Percentiles rank a stretch among this genome's conserved stretches.
These are phyloP conservation scores for Acanthamoeba polyphaga DNA, from an alignment of 208 protist genomes.

Conservation along the genomic window DNA sequence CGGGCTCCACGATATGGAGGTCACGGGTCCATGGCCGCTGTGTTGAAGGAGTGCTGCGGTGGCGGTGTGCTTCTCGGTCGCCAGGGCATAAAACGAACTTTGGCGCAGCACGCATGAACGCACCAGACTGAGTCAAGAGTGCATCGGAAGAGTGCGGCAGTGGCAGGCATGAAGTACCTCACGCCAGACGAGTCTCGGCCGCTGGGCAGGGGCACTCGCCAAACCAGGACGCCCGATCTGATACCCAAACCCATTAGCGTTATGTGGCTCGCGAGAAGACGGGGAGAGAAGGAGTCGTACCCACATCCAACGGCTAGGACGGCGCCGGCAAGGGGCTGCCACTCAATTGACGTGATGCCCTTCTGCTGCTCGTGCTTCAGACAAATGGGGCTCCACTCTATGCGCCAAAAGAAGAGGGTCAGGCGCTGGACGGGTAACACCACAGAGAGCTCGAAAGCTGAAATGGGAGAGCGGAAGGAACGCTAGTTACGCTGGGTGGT, in stretches of 20 bases:
- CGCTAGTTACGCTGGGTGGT: neutral
- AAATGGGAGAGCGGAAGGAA: neutral
- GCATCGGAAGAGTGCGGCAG: too few species aligned
- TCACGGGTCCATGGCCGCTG: conserved; percentile 7
- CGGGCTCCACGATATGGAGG: conserved; percentile 33
- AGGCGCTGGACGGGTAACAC: too few species aligned
- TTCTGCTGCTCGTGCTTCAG: conserved; percentile 22
- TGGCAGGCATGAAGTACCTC: neutral
- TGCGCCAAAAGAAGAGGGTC: too few species aligned
- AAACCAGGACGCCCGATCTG: neutral
- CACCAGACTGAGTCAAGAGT: neutral
- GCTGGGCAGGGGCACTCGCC: conserved; percentile 24
- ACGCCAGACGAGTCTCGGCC: neutral
- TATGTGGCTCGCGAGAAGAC: neutral
- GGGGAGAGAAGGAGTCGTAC: neutral
- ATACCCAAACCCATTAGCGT: too few species aligned
- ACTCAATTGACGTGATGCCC: conserved; percentile 2
- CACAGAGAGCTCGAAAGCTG: neutral
- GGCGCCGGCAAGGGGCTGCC: conserved; percentile 14
- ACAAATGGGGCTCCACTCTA: conserved; percentile 45
- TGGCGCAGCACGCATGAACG: neutral
- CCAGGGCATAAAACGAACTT: conserved; percentile 20
- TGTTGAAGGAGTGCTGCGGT: neutral
- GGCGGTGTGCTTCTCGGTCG: conserved; percentile 40
- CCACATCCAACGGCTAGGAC: conserved; percentile 9